Conservation (phyloP, 306 rosid species). For the Abrus pulchellus region DNA sequence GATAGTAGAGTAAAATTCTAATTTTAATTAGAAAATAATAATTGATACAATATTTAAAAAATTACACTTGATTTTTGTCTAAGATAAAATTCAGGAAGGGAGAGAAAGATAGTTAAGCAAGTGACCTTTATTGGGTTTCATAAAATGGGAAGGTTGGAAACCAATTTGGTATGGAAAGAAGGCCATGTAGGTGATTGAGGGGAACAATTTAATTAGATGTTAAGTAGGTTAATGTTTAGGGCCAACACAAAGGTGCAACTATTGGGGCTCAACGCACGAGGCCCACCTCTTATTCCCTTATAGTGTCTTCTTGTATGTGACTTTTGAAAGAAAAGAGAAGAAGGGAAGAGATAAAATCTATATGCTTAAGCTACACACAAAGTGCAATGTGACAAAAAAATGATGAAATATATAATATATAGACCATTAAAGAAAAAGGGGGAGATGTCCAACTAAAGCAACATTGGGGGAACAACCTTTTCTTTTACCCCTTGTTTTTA, state of each 20-base stretch:
- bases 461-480: slow-evolving; percentile 57
- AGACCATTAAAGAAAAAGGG: slow-evolving; percentile 41
- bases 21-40: too few relatives aligned
- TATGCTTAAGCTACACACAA: slow-evolving; percentile 65
- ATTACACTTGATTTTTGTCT: too few relatives aligned
- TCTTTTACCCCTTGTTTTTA: slow-evolving; percentile 57
- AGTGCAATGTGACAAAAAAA: slow-evolving; percentile 49
- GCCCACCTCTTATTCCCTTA: slow-evolving; percentile 48
- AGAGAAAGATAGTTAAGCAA: slow-evolving; percentile 43
- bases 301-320: slow-evolving; percentile 38
- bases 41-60: too few relatives aligned
- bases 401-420: slow-evolving; percentile 14
- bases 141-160: slow-evolving; percentile 44
- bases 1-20: too few relatives aligned
- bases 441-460: slow-evolving; percentile 56
- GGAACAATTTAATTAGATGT: slow-evolving; percentile 50
- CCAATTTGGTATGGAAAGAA: slow-evolving; percentile 46
- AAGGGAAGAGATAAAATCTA: slow-evolving; percentile 29
- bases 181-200: slow-evolving; percentile 50
- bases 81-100: slow-evolving; percentile 27
- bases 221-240: slow-evolving; percentile 44
- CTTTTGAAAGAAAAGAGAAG: slow-evolving; percentile 48
- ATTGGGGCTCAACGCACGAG: slow-evolving; percentile 63
- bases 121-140: slow-evolving; percentile 61
- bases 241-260: slow-evolving; percentile 49